A percentile compares a stretch with the other conserved stretches of the same genome.
Conservation (phyloP, 352 stramenopile genomes). For the Globisporangium abappressorium region DNA sequence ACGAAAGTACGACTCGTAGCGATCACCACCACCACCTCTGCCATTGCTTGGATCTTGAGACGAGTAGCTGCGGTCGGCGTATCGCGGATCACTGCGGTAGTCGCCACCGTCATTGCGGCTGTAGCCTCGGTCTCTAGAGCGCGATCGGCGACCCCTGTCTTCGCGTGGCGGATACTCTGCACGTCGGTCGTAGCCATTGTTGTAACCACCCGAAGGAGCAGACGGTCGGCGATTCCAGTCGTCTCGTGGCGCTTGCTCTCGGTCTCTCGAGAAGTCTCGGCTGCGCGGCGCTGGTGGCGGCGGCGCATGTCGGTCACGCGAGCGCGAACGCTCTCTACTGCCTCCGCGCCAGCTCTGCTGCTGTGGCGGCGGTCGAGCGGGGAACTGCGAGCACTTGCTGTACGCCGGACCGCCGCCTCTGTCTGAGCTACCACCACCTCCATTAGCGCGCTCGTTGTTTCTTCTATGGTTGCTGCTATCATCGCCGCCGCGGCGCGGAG, state of each 20-base stretch:
- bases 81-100: constrained; percentile 13
- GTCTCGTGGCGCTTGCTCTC: constrained; percentile 5
- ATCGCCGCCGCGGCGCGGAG: constrained; percentile 11
- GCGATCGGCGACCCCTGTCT: constrained; percentile 21
- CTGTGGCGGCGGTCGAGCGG: constrained; percentile 3
- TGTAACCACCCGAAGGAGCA: neutral
- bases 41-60: constrained; percentile 10
- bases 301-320: constrained; percentile 17
- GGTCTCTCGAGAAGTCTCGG: constrained; percentile 12
- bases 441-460: neutral
- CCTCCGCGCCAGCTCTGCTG: constrained; percentile 20
- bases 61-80: constrained; percentile 32
- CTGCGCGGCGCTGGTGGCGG: neutral
- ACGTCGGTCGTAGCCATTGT: constrained; percentile 13
- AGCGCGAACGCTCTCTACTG: constrained; percentile 25
- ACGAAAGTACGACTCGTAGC: constrained; percentile 25
- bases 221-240: constrained; percentile 7
- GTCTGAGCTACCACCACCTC: neutral
- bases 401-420: neutral
- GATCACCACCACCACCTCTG: constrained; percentile 13
- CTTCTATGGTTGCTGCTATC: constrained; percentile 7
- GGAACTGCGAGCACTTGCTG: constrained; percentile 15
- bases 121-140: constrained; percentile 27
- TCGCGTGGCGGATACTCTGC: constrained; percentile 2
- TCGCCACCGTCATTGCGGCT: constrained; percentile 18